phyloP scores from a whole-genome alignment of 108 stramenopile genomes.

The Craspedostauros australis region DNA sequence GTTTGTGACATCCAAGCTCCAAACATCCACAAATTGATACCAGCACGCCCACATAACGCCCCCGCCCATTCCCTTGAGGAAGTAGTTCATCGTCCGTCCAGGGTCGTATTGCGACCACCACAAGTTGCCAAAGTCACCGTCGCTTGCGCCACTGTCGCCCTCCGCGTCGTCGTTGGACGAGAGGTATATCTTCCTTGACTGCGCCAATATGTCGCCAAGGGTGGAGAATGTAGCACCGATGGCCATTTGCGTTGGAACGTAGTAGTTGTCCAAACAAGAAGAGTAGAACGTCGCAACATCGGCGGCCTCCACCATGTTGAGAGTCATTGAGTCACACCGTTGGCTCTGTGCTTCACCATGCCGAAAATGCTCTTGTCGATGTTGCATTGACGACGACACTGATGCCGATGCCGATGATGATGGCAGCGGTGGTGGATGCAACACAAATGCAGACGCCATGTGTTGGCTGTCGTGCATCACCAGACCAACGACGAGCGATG shows the following conservation, averaged over 20 bases:
- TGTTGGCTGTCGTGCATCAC: no score
- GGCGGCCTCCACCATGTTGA: no score
- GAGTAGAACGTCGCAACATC: no score
- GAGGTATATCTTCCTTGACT: conserved; percentile 1
- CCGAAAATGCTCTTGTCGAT: no score
- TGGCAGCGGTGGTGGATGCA: no score
- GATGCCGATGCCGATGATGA: no score
- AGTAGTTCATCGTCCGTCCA: conserved; percentile 10
- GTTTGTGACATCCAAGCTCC: not conserved
- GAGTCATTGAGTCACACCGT: no score
- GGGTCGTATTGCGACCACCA: conserved; percentile 8
- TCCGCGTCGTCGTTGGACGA: not conserved
- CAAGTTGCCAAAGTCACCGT: no score
- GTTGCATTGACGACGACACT: no score
- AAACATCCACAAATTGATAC: conserved; percentile 15
- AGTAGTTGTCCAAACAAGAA: conserved; percentile 25
- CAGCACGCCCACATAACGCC: conserved; percentile 24
- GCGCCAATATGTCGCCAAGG: conserved; percentile 39
- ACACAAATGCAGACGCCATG: no score
- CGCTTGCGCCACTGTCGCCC: not conserved
- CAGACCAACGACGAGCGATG: no score
- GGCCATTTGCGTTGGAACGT: conserved; percentile 28
- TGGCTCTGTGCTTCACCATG: no score
- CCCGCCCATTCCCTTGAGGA: conserved; percentile 17
- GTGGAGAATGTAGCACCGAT: conserved; percentile 30